Evolutionary conservation across 345 rosid genomes (phyloP).

Genomic region (Lumnitzera littorea): DNA sequence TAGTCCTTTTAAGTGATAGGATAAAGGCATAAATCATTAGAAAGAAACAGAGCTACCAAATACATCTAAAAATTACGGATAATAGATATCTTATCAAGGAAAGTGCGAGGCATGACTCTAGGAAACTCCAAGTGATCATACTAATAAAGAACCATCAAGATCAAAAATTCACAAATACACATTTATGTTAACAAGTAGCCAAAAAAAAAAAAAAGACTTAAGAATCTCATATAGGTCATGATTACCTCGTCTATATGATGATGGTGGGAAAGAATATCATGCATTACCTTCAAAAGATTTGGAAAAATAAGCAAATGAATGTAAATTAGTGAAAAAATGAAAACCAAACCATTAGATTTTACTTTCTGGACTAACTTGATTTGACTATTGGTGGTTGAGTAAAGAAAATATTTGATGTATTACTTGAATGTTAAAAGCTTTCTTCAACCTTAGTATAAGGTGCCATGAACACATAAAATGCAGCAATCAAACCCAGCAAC

Average conservation of each 20-base stretch:
- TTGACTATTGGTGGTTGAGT: neutral
- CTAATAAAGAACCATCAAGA: conserved; percentile 21
- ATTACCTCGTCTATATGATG: conserved; percentile 67
- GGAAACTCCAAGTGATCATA: conserved; percentile 97
- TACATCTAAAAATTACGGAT: neutral
- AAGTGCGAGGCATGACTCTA: conserved; percentile 97
- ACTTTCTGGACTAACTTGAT: neutral
- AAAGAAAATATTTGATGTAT: neutral
- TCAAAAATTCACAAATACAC: neutral
- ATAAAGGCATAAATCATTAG: too few species aligned
- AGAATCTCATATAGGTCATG: neutral
- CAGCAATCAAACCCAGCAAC: conserved; percentile 70
- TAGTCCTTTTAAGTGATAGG: too few species aligned
- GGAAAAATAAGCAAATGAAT: neutral
- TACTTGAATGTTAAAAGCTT: conserved; percentile 90
- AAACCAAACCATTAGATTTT: neutral
- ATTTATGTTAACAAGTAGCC: neutral
- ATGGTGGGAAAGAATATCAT: conserved; percentile 75
- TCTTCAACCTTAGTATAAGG: conserved; percentile 98
- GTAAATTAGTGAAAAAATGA: neutral
- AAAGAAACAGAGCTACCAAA: neutral
- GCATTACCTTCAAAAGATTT: conserved; percentile 54
- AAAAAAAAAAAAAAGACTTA: neutral
- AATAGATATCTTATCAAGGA: conserved; percentile 41
- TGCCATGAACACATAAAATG: conserved; percentile 61